Percentiles rank a stretch among this genome's conserved stretches.
Evolutionary conservation across 257 asterid genomes (phyloP).

Genomic region (Lycium barbarum): DNA sequence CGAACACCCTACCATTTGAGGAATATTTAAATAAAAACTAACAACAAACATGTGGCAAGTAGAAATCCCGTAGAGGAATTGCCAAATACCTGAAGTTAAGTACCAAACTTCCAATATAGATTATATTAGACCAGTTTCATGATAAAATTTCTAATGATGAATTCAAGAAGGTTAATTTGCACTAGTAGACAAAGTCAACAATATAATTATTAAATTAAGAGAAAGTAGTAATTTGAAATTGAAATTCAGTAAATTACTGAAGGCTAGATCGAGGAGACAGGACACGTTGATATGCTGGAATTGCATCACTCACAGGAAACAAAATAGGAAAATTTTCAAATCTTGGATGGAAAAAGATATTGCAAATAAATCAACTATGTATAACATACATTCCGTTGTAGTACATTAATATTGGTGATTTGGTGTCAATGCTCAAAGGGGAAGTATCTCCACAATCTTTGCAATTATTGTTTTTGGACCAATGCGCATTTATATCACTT

Average conservation of each 20-base stretch:
- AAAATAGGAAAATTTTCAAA: not conserved
- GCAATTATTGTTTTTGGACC: not conserved
- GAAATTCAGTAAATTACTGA: constrained; percentile 2
- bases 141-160: not conserved
- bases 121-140: no score
- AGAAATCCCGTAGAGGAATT: not conserved
- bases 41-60: not conserved
- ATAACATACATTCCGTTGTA: constrained; percentile 16
- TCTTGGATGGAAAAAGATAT: not conserved
- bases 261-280: not conserved
- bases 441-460: not conserved
- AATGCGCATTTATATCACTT: not conserved
- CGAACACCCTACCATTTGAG: no score
- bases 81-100: not conserved
- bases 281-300: not conserved
- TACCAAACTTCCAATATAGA: no score
- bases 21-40: no score
- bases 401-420: no score
- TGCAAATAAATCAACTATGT: not conserved
- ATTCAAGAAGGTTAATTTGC: not conserved
- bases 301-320: not conserved
- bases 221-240: not conserved
- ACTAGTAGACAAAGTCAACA: not conserved
- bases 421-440: not conserved
- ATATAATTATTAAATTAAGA: not conserved